Evolutionary conservation across 257 asterid species (phyloP), one percentile per base, ranked within the genome.

Genomic region (Haberlea rhodopensis): DNA sequence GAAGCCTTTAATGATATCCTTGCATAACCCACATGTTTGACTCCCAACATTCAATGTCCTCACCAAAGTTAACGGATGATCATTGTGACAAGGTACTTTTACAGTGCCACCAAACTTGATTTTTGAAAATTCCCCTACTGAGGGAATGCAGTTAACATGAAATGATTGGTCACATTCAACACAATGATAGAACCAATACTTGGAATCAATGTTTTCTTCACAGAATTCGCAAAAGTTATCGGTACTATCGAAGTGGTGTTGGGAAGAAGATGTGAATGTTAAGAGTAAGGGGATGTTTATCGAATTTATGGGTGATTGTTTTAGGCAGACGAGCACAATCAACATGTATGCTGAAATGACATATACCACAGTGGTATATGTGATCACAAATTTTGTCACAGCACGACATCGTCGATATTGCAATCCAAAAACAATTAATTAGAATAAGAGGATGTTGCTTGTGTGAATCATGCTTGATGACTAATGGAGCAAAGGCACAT

Each of bases 91-190:
- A 11, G 5, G 48, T 0, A 40, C 18, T 40, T 40, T 3, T 6
- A 40, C 48, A 2, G 48, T 40, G 1, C 48, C 48, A 40, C 48
- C 48, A 40, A 40, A 40, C 48, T 40, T 40, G n/a, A 40, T 40
- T 40, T 40, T 40, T 0, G 48, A 40, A 3, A 40, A 40, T 40
- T 40, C 1, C 48, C 18, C 48, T 13, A 0, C 1, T 40, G 18
- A 40, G 3, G 46, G 46, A 37, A 37, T 37, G 5, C 46, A 37
- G n/a, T 37, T n/a, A n/a, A 37, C 46, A 37, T 37, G 46, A 13
- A 40, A 11, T 1, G 48, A 13, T 40, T 78, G 67, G 65, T 60
- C 48, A 13, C 48, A 40, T 13, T 34, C 48, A 18, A 6, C 18
- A 13, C 48, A 40, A 13, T 40, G 48, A 40, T 40, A 40, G 18